phyloP scores from a whole-genome alignment of 2,329 filamentous ascomycete genomes.

The Sporothrix globosa region DNA sequence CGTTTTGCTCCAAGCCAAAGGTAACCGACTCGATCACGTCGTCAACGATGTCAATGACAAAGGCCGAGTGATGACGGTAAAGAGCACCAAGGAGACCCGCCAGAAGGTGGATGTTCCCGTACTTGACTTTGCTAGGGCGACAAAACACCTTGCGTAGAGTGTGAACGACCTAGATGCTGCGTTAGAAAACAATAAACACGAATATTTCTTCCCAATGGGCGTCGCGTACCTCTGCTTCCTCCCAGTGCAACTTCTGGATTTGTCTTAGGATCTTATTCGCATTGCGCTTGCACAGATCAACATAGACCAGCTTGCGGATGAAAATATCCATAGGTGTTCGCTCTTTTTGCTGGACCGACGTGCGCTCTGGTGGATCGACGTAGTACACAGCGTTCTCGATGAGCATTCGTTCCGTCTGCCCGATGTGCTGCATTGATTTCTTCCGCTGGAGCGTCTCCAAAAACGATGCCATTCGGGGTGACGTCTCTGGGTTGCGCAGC shows the following conservation, averaged over 20 bases:
- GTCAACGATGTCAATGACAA: constrained; percentile 89
- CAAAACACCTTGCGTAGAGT: constrained; percentile 85
- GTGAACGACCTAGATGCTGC: constrained; percentile 39
- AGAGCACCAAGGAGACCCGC: constrained; percentile 87
- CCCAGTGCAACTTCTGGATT: constrained; percentile 95
- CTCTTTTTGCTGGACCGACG: constrained; percentile 95
- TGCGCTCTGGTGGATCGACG: constrained; percentile 90
- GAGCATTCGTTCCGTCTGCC: constrained; percentile 94
- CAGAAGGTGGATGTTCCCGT: constrained; percentile 91
- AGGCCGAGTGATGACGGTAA: constrained; percentile 88
- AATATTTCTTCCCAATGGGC: not conserved
- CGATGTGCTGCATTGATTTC: constrained; percentile 92
- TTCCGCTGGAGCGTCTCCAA: constrained; percentile 93
- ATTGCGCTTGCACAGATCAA: constrained; percentile 91
- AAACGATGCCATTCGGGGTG: constrained; percentile 90
- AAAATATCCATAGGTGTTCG: constrained; percentile 91
- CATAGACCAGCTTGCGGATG: constrained; percentile 87
- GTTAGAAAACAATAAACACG: not conserved
- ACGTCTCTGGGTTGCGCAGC: constrained; percentile 87
- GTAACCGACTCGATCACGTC: constrained; percentile 86
- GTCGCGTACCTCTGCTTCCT: constrained; percentile 73
- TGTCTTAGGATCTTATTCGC: constrained; percentile 93
- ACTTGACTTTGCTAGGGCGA: constrained; percentile 96
- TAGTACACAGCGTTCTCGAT: constrained; percentile 99
- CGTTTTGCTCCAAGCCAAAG: constrained; percentile 88